Evolutionary conservation across 2,329 filamentous ascomycete genomes (phyloP).

Genomic region (Trichoderma gracile): DNA sequence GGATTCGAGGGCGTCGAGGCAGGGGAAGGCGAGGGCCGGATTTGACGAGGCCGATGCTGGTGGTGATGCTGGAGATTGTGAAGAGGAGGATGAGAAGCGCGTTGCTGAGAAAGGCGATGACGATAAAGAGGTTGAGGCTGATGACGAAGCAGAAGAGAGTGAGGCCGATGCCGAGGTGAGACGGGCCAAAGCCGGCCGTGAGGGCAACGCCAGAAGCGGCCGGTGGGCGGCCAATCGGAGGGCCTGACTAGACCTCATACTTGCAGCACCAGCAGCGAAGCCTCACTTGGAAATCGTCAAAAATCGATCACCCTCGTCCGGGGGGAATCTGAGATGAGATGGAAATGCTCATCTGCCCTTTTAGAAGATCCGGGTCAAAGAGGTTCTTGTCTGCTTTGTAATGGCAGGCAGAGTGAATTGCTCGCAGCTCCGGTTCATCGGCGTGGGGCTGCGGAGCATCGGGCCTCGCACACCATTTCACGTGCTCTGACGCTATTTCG

Average conservation of each 20-base stretch:
- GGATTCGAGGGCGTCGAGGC: slow-evolving; percentile 79
- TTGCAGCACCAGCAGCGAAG: neutral
- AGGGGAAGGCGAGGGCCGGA: slow-evolving; percentile 85
- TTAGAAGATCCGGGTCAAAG: neutral
- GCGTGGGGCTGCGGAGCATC: slow-evolving; percentile 20
- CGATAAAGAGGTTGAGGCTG: neutral
- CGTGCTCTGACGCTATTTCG: slow-evolving; percentile 16
- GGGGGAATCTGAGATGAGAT: too few species aligned
- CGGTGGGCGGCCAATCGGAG: slow-evolving; percentile 22
- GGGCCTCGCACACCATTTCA: slow-evolving; percentile 24
- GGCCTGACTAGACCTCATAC: slow-evolving; percentile 27
- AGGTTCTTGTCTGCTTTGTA: slow-evolving; percentile 9
- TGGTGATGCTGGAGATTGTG: neutral
- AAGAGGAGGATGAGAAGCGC: slow-evolving; percentile 29
- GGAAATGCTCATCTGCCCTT: neutral
- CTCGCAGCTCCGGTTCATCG: slow-evolving; percentile 4
- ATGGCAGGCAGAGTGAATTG: neutral
- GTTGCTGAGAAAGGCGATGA: neutral
- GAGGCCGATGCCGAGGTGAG: slow-evolving; percentile 35
- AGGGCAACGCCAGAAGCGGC: slow-evolving; percentile 37
- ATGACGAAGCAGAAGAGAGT: slow-evolving; percentile 42
- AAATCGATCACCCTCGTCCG: too few species aligned
- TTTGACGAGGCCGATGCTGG: slow-evolving; percentile 58
- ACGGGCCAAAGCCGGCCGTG: slow-evolving; percentile 27
- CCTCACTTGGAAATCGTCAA: neutral